Evolutionary conservation across 805 yeast genomes (phyloP), one percentile per base, ranked within the genome.

Genomic region (Naumovozyma castellii): DNA sequence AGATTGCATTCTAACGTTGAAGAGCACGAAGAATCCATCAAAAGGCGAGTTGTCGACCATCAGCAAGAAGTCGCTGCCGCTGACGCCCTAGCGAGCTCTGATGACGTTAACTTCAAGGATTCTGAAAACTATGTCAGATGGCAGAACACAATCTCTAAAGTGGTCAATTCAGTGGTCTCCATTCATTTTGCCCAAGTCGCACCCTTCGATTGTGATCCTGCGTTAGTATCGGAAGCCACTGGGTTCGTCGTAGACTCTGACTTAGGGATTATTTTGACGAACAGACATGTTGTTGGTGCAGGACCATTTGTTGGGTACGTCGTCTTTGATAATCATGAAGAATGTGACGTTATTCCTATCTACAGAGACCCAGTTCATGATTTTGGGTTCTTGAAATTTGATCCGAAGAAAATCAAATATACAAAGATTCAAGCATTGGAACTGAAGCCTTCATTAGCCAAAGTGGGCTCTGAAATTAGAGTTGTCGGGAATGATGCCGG

Each of bases 401-500:
- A 87, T 48, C 92, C 95, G 9, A 53, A 58, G 15, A 68, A 66
- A 14, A 73, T 88, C 44, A 82, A 82, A 59, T 82, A 87, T 55
- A 80, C 85, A 83, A 60, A 72, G 35, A 71, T 88, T 3, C 70
- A 71, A 37, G 80, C 80, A 31, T 68, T 88, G 36, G 72, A 72
- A 32, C 65, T 88, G 39, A 71, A 73, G 47, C 97, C 97, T 0
- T 90, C 84, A 14, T 67, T 81, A 43, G 95, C 95, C 20, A 73
- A 75, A 51, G 88, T 88, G n/a, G 97, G 97, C 29, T 76, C 85
- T 31, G 97, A 88, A 58, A 87, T 88, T 54, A 73, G 96, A 53
- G 95, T 88, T 20, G 88, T 88, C 30, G 97, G 97, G 68, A 88
- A 88, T 62, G 97, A 88, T 66, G 94, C 95, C 12, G 97, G 96